Evolutionary conservation across 2,329 filamentous ascomycete species (phyloP).

Genomic region (Calycina marina): DNA sequence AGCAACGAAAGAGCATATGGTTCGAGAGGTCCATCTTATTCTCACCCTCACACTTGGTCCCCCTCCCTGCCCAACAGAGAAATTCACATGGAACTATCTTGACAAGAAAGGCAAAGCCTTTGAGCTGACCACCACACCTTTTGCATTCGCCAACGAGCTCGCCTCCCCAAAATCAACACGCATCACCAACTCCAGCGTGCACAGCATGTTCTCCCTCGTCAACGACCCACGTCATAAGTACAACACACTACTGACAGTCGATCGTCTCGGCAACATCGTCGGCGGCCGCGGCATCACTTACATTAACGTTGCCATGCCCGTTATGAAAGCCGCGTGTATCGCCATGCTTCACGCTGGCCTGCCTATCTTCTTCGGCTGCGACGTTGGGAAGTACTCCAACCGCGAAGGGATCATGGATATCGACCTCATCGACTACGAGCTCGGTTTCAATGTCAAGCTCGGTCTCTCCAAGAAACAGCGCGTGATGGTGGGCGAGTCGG

Average conservation of each 20-base stretch:
- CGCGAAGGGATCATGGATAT: conserved; percentile 66
- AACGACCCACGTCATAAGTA: conserved; percentile 73
- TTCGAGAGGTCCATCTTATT: conserved; percentile 67
- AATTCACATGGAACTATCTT: conserved; percentile 70
- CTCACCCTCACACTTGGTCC: conserved; percentile 73
- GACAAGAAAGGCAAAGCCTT: conserved; percentile 53
- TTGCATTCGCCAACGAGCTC: conserved; percentile 57
- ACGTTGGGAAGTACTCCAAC: conserved; percentile 69
- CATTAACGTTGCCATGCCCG: conserved; percentile 63
- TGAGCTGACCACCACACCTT: conserved; percentile 49
- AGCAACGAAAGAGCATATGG: conserved; percentile 54
- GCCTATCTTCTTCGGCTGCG: conserved; percentile 78
- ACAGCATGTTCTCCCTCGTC: conserved; percentile 64
- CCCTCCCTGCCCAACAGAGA: conserved; percentile 50
- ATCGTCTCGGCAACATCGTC: conserved; percentile 67
- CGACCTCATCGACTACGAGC: conserved; percentile 60
- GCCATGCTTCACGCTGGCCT: conserved; percentile 64
- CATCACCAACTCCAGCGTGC: conserved; percentile 44
- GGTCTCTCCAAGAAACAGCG: conserved; percentile 64
- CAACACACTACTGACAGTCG: conserved; percentile 58
- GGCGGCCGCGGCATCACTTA: conserved; percentile 65
- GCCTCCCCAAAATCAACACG: conserved; percentile 41
- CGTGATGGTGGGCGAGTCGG: conserved; percentile 57
- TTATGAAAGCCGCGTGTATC: conserved; percentile 60
- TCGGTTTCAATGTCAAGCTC: conserved; percentile 67